Conservation (phyloP, 352 stramenopile species). For the Peronosclerospora sorghi region DNA sequence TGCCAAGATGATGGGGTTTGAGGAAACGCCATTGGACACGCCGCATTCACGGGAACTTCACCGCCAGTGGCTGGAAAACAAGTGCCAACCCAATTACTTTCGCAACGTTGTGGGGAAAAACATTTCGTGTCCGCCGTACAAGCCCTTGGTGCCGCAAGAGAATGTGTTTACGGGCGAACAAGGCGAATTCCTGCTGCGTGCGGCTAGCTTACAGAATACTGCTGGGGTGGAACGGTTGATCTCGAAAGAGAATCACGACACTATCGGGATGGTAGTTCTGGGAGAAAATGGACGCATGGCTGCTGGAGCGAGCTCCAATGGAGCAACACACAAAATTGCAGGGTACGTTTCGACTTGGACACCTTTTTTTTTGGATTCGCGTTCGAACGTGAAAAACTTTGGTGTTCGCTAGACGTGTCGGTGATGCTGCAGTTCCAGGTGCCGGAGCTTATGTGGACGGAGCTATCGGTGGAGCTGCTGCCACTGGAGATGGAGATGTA, state of each 20-base stretch:
- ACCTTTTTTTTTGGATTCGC: neutral
- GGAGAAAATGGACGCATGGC: conserved; percentile 52
- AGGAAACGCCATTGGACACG: conserved; percentile 60
- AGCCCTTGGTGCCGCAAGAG: conserved; percentile 19
- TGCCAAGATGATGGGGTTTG: conserved; percentile 87
- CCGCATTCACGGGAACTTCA: conserved; percentile 42
- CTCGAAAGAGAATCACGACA: conserved; percentile 78
- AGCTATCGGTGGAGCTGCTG: conserved; percentile 62
- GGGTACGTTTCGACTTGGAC: conserved; percentile 25
- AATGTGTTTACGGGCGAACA: conserved; percentile 14
- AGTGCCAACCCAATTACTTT: conserved; percentile 88
- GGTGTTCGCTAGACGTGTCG: conserved; percentile 52
- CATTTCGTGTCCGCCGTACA: conserved; percentile 71
- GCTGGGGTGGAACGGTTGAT: conserved; percentile 21
- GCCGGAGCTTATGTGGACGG: conserved; percentile 83
- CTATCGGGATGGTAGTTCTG: conserved; percentile 83
- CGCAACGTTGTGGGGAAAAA: conserved; percentile 60
- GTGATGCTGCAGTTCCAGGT: conserved; percentile 74
- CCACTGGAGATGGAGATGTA: conserved; percentile 84
- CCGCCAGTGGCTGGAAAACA: conserved; percentile 37
- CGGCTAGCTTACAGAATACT: conserved; percentile 11
- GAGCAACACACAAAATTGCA: conserved; percentile 82
- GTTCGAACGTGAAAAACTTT: neutral
- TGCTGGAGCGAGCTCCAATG: conserved; percentile 84
- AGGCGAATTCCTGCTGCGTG: conserved; percentile 11